Conservation (phyloP, 306 rosid species). For the Cyamopsis tetragonoloba region DNA sequence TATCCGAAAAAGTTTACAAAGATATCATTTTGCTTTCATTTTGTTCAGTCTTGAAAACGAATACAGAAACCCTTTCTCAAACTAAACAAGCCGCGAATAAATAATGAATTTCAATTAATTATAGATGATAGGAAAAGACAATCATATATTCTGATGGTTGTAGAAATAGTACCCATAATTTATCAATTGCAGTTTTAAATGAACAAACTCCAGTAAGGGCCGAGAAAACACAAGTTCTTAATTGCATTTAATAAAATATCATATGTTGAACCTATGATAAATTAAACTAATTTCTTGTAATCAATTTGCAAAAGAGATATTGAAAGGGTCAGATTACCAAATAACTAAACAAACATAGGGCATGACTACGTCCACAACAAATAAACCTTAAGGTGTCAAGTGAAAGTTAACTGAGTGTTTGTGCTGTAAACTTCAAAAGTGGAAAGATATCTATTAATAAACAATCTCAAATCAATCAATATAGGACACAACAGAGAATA, state of each 20-base stretch:
- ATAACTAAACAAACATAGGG: background rate
- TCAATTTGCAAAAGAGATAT: background rate
- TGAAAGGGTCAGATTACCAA: background rate
- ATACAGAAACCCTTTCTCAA: no score
- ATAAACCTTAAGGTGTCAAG: slow-evolving; percentile 1
- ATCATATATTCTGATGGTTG: background rate
- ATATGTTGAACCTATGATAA: slow-evolving; percentile 4
- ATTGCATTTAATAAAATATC: no score
- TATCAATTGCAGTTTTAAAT: background rate
- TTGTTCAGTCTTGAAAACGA: no score
- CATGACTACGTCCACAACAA: background rate
- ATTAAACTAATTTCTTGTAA: background rate
- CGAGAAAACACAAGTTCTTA: no score
- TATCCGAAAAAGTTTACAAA: no score
- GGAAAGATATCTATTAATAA: slow-evolving; percentile 10
- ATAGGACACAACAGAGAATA: background rate
- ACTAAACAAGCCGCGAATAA: no score
- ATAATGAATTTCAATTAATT: background rate
- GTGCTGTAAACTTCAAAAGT: background rate
- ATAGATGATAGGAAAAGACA: background rate
- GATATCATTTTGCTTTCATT: no score
- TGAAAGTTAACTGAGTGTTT: background rate
- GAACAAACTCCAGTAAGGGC: no score
- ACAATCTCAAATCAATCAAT: slow-evolving; percentile 11
- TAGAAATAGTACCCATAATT: background rate